phyloP scores from a whole-genome alignment of 1,284 basidiomycete species.

The Gomphus bonarii region DNA sequence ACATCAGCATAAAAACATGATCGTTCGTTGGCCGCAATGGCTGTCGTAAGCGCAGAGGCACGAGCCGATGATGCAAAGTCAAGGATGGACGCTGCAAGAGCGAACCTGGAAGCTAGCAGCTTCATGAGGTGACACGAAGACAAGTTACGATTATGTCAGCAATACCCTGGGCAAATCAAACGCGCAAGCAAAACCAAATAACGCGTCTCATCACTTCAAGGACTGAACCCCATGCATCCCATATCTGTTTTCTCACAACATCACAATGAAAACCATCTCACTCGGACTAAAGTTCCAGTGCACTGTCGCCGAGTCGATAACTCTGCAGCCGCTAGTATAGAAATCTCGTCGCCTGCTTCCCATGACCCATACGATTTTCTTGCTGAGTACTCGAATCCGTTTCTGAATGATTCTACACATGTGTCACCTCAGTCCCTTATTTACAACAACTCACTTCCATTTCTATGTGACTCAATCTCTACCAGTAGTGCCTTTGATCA shows the following conservation, averaged over 20 bases:
- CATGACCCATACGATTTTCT: background rate
- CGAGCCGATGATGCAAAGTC: background rate
- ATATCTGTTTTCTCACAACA: background rate
- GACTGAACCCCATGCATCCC: background rate
- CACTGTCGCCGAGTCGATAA: background rate
- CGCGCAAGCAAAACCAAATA: background rate
- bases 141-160: background rate
- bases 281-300: background rate
- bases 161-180: background rate
- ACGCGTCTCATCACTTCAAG: background rate
- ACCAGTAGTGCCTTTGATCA: background rate
- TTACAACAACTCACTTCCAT: background rate
- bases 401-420: background rate
- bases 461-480: background rate
- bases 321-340: background rate
- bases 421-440: background rate
- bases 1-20: slow-evolving; percentile 95
- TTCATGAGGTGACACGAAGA: slow-evolving; percentile 4
- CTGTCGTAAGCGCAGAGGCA: slow-evolving; percentile 76
- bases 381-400: background rate
- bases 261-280: background rate
- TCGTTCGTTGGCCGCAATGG: slow-evolving; percentile 77
- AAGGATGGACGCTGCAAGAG: slow-evolving; percentile 4
- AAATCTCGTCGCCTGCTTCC: background rate
- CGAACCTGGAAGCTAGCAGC: slow-evolving; percentile 3